These are phyloP conservation scores for Amphibolis antarctica DNA, from an alignment of 106 monocot species.

Conservation along the genomic window DNA sequence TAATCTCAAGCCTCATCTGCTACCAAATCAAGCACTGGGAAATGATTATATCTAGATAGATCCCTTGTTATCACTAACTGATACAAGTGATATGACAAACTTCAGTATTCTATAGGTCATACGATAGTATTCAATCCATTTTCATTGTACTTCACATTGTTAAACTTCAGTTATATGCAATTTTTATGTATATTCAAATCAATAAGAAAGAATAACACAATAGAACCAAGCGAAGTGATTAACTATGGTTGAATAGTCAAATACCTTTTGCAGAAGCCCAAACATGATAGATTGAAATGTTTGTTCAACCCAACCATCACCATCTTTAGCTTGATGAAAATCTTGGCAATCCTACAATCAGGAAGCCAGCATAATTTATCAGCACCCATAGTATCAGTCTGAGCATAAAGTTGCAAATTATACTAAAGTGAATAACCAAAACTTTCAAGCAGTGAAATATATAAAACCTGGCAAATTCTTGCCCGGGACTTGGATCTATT, in stretches of 20 bases:
- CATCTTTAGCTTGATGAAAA: constrained; percentile 90
- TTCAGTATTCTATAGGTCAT: too few species aligned
- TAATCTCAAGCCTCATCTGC: too few species aligned
- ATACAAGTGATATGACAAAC: too few species aligned
- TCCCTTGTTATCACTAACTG: too few species aligned
- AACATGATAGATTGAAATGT: constrained; percentile 68
- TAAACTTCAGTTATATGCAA: too few species aligned
- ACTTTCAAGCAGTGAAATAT: background rate
- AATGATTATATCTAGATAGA: too few species aligned
- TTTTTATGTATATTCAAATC: too few species aligned
- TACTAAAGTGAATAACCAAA: background rate
- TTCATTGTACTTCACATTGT: too few species aligned
- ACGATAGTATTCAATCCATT: too few species aligned
- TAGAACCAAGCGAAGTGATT: background rate
- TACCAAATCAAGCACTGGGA: too few species aligned
- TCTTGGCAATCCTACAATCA: constrained; percentile 75
- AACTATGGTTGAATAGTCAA: background rate
- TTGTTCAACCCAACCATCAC: constrained; percentile 99
- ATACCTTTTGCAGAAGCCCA: constrained; percentile 79
- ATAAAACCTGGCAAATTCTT: constrained; percentile 92
- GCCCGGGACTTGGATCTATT: constrained; percentile 71
- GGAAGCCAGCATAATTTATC: background rate
- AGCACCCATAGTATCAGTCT: background rate
- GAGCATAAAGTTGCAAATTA: background rate
- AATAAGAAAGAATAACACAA: background rate